Base-by-base conservation (phyloP, 2,329 filamentous ascomycete genomes). In the Chrysosporium keratinophilum region DNA sequence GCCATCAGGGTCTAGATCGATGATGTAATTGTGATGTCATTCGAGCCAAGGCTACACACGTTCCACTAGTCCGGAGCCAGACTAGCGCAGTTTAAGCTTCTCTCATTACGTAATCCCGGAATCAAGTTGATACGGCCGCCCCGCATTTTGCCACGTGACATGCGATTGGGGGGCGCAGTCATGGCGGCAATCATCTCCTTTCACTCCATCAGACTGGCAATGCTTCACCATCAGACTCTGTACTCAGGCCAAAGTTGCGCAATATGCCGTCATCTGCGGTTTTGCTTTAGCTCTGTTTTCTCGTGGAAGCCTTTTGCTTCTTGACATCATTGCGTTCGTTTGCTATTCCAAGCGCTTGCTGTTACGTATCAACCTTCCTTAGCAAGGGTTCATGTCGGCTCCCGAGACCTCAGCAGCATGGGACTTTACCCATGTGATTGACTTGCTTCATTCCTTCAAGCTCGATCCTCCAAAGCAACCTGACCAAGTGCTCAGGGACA, bases 361-460 rank as follows among this genome's bases (percentile, higher is more conserved):
- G 7, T 19, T 15, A 15, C 39, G n/a, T 15, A 41, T 52, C 40
- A 34, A 39, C 23, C 35, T 11, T 20, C 23, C 20, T 28, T 34
- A 11, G 35, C 28, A 31, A 34, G 23, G 45, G 54, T 58, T 56
- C 54, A 60, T 60, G 70, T 61, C 61, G 50, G 58, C 63, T 41
- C 52, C 59, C 54, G 59, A 63, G 51, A 56, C 59, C 19, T 51
- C 61, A 54, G 50, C 62, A 54, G 63, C 65, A 52, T 76, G 74
- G 74, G 73, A 75, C 63, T 71, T 76, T 55, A 64, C 66, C 59
- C 66, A 69, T 60, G 74, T 71, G 58, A 69, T 73, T 58, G 65
- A 69, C 57, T 67, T 76, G 46, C 65, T 75, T 6, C 63, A 66
- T 47, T 70, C 67, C 12, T 59, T 64, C 34, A 52, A 6, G 10